Evolutionary conservation across 2,329 filamentous ascomycete species (phyloP).

Genomic region (Amauroascus verrucosus): DNA sequence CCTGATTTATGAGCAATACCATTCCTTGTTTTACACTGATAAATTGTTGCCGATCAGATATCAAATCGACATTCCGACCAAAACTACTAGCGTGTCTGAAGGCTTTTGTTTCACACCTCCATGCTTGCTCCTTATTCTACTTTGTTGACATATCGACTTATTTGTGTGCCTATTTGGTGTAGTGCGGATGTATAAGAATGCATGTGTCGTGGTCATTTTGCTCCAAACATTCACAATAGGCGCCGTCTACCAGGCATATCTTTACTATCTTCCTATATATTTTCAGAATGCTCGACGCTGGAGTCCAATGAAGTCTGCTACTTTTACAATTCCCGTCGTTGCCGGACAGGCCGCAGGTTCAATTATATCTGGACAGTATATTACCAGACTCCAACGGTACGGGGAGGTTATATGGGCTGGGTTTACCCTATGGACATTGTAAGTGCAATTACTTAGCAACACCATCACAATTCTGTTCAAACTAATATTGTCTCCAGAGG

Average conservation of each 20-base stretch:
- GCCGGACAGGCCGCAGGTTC: background rate
- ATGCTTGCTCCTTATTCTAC: background rate
- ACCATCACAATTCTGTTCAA: background rate
- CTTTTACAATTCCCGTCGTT: conserved; percentile 40
- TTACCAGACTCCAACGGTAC: background rate
- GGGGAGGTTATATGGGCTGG: background rate
- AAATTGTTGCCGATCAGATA: too few relatives aligned
- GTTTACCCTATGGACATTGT: background rate
- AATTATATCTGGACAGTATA: background rate
- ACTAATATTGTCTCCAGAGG: background rate
- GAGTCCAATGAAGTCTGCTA: conserved; percentile 40
- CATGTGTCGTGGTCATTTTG: conserved; percentile 14
- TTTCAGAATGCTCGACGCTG: conserved; percentile 47
- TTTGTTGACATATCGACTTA: background rate
- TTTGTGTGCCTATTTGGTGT: background rate
- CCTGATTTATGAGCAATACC: too few relatives aligned
- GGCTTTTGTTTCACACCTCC: background rate
- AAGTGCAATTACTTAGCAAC: background rate
- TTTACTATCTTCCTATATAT: conserved; percentile 54
- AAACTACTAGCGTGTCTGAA: too few relatives aligned
- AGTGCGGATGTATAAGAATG: background rate
- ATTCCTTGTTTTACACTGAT: too few relatives aligned
- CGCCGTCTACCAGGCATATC: conserved; percentile 46
- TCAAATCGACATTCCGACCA: too few relatives aligned
- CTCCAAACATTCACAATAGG: conserved; percentile 46